Evolutionary conservation across 2,329 filamentous ascomycete species (phyloP), one percentile per base, ranked within the genome.

Genomic region (Aspergillus fructus): DNA sequence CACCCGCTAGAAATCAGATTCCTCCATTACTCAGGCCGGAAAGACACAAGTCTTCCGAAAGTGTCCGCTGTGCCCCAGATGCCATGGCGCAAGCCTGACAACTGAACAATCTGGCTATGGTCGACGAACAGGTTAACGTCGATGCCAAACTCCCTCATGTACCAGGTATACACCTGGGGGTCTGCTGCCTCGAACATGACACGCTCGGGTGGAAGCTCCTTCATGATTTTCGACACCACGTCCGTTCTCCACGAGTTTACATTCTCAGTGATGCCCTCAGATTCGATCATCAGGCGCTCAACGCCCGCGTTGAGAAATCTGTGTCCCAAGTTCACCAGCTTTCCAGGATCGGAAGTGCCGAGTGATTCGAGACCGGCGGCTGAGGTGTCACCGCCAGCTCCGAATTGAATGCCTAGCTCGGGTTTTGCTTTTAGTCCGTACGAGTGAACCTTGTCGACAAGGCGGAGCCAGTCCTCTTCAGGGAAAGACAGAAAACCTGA

Each of bases 131-230:
- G 61, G 61, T 85, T 84, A 42, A 84, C 81, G 63, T 84, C 80
- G 30, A 81, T 75, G 5, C 82, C 81, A 67, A 84, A 85, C 66
- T 84, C 80, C 15, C 81, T 71, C 46, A 84, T 74, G 62, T 82
- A 84, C 81, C 80, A 84, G 58, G 82, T 83, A 57, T 82, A 84
- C 4, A 83, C 81, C 24, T 77, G 74, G 0, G 81, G 81, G 48
- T 85, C 81, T 1, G 81, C 82, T 5, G 81, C 81, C 67, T 85
- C 81, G 63, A 85, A 84, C 82, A 85, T 85, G 56, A 84, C 79
- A 19, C 76, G 79, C 59, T 84, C 81, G 11, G 71, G 59, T 0
- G 81, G 80, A 19, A 84, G 56, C 48, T 83, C 80, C 52, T 77
- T 76, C 68, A 84, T 71, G 43, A 84, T 82, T 27, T 68, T 67